phyloP scores from a whole-genome alignment of 805 yeast species.

The Metschnikowia proteae region DNA sequence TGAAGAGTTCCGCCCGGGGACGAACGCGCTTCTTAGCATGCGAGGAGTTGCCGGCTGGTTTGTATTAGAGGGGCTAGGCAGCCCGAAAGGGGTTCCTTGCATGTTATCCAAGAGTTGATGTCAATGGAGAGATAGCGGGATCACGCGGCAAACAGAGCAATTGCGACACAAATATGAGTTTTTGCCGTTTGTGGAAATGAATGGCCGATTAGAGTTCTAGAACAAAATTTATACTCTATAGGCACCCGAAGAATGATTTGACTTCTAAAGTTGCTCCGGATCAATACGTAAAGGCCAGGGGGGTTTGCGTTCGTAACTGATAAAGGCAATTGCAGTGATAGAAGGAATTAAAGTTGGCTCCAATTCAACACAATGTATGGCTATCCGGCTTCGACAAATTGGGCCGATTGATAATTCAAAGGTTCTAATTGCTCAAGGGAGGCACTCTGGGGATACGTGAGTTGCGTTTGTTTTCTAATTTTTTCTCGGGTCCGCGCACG shows the following conservation, averaged over 20 bases:
- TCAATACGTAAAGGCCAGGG: not conserved
- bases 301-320: not conserved
- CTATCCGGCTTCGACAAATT: not conserved
- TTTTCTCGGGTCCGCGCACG: slow-evolving; percentile 7
- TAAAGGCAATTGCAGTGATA: not conserved
- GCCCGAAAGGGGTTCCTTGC: not conserved
- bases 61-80: slow-evolving; percentile 3
- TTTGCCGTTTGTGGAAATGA: not conserved
- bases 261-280: not conserved
- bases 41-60: slow-evolving; percentile 62
- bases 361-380: not conserved
- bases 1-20: slow-evolving; percentile 6
- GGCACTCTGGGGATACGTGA: not conserved
- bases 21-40: slow-evolving; percentile 53
- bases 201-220: not conserved
- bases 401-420: slow-evolving; percentile 1
- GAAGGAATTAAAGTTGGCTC: not conserved
- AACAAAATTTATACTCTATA: not conserved
- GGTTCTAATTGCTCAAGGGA: slow-evolving; percentile 3
- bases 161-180: not conserved
- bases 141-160: not conserved
- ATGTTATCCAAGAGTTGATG: not conserved
- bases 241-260: not conserved
- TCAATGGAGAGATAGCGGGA: not conserved
- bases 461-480: slow-evolving; percentile 2